Base-by-base conservation (phyloP, 139 green algal species). In the Desmodesmus armatus region DNA sequence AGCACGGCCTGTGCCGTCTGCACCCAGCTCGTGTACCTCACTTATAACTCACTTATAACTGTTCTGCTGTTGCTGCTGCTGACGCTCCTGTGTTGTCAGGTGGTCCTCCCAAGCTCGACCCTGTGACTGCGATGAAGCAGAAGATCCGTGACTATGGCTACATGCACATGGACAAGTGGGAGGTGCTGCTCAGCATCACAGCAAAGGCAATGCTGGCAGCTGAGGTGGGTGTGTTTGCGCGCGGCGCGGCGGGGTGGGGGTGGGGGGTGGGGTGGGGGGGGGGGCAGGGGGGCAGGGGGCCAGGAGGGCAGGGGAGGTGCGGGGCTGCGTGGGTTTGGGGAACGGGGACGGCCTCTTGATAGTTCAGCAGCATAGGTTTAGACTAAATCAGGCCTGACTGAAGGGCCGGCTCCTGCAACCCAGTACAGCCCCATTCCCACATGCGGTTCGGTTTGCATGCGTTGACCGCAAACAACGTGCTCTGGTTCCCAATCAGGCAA, bases 141-240 rank as follows among this genome's bases (percentile, higher is more conserved):
- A 90, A 86, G 67, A 75, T 86, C 62, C 63, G 77, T 40, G 89
- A 90, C 84, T 92, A 91, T 60, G 91, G 91, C 73, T 94, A 94
- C 86, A 91, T 91, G 89, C 89, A 92, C 69, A 91, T 94, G 89
- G 89, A 87, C 66, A 74, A 84, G 13, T 94, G 91, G 91, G 91
- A 94, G 75, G 47, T 94, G 51, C 88, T 94, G 62, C 90, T 89
- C 85, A 90, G 86, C 37, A 91, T 92, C 63, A 93, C 91, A 17
- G 88, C 89, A 27, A 93, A 92, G 85, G 91, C 89, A 5, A 91
- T 91, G 82, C 87, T 92, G 70, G 89, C 91, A 11, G 89, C 88
- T 17, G 89, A 94, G 80, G 71, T 82, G 76, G 60, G 51, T 4
- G 66, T 89, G n/a, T n/a, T n/a, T n/a, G n/a, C n/a, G 9, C 21